phyloP scores from a whole-genome alignment of 148 eudicot genomes.

The Rheum nobile region DNA sequence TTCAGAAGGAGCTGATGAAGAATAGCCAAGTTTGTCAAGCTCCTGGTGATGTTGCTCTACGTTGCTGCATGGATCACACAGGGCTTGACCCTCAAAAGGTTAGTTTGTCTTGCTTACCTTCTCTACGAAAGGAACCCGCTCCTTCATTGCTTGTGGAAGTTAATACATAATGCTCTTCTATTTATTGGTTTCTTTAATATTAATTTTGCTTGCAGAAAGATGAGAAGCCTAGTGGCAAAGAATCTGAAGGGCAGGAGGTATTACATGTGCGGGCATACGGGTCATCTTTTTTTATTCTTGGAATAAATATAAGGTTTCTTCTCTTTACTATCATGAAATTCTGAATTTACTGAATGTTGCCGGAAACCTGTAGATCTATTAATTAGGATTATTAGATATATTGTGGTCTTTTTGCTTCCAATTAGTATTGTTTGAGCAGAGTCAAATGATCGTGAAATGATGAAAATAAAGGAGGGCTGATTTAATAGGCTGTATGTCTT shows the following conservation, averaged over 20 bases:
- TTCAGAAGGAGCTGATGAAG: constrained; percentile 64
- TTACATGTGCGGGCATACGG: constrained; percentile 87
- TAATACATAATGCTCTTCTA: background rate
- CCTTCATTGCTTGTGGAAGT: background rate
- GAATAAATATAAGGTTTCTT: constrained; percentile 80
- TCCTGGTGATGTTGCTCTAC: constrained; percentile 61
- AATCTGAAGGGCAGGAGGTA: constrained; percentile 76
- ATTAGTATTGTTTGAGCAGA: background rate
- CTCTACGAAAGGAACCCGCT: background rate
- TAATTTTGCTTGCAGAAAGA: constrained; percentile 38
- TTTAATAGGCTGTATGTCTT: background rate
- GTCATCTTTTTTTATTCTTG: constrained; percentile 80
- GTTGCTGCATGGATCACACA: constrained; percentile 32
- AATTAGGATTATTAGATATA: background rate
- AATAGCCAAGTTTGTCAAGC: constrained; percentile 54
- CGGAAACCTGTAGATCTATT: background rate
- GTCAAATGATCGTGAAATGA: background rate
- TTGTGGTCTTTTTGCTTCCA: constrained; percentile 3
- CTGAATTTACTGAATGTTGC: background rate
- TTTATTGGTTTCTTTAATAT: background rate
- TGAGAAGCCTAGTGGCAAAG: constrained; percentile 21
- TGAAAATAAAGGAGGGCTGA: background rate
- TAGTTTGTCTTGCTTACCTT: constrained; percentile 12
- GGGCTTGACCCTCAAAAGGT: constrained; percentile 43
- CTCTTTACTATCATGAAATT: background rate